Evolutionary conservation across 2,329 filamentous ascomycete genomes (phyloP).

Genomic region (Stemphylium lycopersici): DNA sequence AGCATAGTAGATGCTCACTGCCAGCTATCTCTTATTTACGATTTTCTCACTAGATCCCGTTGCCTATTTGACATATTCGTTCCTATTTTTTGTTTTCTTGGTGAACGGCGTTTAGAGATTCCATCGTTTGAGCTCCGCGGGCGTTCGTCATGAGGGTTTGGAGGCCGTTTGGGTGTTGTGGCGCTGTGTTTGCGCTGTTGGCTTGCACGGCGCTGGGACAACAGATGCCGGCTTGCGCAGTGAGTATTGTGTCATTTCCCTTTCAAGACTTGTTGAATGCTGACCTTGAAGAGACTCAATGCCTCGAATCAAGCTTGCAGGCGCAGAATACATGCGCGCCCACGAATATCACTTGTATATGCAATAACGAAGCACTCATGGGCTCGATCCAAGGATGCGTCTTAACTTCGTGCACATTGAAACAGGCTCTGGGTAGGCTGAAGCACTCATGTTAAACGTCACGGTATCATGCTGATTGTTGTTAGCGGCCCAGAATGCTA

Average conservation of each 20-base stretch:
- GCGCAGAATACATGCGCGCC: constrained; percentile 8
- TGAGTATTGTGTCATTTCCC: background rate
- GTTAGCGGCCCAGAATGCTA: constrained; percentile 47
- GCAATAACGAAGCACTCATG: constrained; percentile 4
- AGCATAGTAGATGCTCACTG: too few species aligned
- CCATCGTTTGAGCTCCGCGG: background rate
- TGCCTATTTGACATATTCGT: too few species aligned
- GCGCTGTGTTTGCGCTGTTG: background rate
- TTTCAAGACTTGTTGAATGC: background rate
- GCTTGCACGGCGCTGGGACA: background rate
- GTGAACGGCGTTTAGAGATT: too few species aligned
- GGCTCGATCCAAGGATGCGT: constrained; percentile 14
- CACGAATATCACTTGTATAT: constrained; percentile 17
- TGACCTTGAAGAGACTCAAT: constrained; percentile 1
- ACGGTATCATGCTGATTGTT: background rate
- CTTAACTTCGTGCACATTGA: constrained; percentile 13
- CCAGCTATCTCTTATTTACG: too few species aligned
- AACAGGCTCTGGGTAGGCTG: constrained; percentile 15
- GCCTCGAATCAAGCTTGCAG: constrained; percentile 1
- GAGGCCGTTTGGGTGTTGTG: background rate
- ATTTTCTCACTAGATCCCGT: too few species aligned
- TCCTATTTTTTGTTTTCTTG: too few species aligned
- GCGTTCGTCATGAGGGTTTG: background rate
- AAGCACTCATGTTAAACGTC: background rate
- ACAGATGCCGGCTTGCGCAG: constrained; percentile 9